Evolutionary conservation across 2,329 filamentous ascomycete genomes (phyloP), one percentile per base, ranked within the genome.

Genomic region (Sclerotinia subarctica): DNA sequence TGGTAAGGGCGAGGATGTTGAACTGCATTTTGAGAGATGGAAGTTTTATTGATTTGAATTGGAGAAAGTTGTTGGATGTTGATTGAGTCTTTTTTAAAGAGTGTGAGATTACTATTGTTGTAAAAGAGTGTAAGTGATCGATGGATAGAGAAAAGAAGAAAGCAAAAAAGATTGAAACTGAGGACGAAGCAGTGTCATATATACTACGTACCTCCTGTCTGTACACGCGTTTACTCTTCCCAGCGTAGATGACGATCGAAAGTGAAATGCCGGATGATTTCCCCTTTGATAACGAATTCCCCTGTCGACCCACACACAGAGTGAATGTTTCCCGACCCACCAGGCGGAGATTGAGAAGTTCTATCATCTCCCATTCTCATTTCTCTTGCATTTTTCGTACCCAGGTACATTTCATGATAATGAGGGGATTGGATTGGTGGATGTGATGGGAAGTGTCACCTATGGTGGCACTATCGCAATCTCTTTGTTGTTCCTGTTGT

Each of bases 11-110:
- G 70, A 73, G 58, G 69, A 71, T 64, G 70, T 72, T 74, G 76
- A 77, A 78, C 70, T 77, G 74, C 76, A 78, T 78, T 59, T 77
- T 78, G 74, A 74, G 44, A 70, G 72, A 73, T 75, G 64, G 65
- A 63, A 49, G 59, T 38, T 47, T 64, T 24, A 56, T 58, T 66
- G 70, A 59, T 64, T 66, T 72, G 68, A 19, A 35, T 51, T 59
- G 57, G 26, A 29, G 4, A 8, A 52, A 19, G 35, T 70, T 5
- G 38, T 17, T 42, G 15, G 38, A 60, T 47, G 58, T 8, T 71
- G 69, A 68, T 68, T 57, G 64, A 67, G 62, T 63, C 69, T 63
- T 46, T 53, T 46, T 53, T 62, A 67, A 56, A 69, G 68, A 70
- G 64, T 67, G 32, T 49, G 68, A 59, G 66, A 66, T 71, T 72